Evolutionary conservation across 164 flowering plant genomes (phyloP).

Genomic region (Platanus orientalis): DNA sequence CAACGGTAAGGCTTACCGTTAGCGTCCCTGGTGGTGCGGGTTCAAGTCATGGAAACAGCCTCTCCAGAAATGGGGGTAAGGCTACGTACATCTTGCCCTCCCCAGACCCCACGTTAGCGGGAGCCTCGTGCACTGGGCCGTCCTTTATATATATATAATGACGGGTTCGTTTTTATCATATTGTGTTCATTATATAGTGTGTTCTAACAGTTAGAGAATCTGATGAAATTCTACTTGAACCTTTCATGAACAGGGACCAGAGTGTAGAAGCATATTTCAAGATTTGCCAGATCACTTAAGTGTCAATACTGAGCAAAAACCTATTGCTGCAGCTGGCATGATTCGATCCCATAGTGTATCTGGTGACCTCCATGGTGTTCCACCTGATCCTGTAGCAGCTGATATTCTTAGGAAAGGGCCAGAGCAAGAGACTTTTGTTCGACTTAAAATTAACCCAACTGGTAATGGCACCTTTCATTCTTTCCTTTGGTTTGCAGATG

Average conservation of each 20-base stretch:
- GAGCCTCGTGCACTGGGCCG: too few species aligned
- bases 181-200: too few species aligned
- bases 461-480: constrained; percentile 40
- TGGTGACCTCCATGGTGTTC: constrained; percentile 97
- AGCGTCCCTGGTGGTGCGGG: too few species aligned
- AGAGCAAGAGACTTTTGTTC: constrained; percentile 86
- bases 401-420: constrained; percentile 95
- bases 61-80: too few species aligned
- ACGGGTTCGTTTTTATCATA: too few species aligned
- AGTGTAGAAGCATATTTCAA: too few species aligned
- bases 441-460: constrained; percentile 62
- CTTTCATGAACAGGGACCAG: constrained; percentile 38
- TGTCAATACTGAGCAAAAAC: constrained; percentile 54
- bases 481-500: background rate
- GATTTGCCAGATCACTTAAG: constrained; percentile 35
- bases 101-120: too few species aligned
- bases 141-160: too few species aligned
- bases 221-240: constrained; percentile 5
- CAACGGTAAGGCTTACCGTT: too few species aligned
- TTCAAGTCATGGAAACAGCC: too few species aligned
- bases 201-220: background rate
- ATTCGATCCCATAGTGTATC: constrained; percentile 91
- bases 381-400: constrained; percentile 94
- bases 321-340: constrained; percentile 74
- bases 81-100: too few species aligned